Conservation (phyloP, 2,329 filamentous ascomycete species). For the Ceratocystis ficicola region DNA sequence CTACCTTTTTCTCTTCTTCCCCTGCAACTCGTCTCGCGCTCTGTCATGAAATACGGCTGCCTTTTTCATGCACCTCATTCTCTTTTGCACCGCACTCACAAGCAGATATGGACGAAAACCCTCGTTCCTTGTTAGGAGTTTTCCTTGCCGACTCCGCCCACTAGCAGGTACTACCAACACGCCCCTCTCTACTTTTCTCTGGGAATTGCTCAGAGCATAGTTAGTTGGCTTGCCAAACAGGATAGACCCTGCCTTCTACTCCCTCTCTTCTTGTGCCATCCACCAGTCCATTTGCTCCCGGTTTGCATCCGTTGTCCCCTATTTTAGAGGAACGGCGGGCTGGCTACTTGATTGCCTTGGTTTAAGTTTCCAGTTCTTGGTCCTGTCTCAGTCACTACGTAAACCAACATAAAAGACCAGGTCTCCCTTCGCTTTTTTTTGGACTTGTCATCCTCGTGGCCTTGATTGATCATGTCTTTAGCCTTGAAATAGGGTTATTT, state of each 20-base stretch:
- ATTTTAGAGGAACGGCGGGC: not conserved
- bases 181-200: not conserved
- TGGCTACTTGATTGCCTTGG: not conserved
- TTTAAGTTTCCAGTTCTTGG: not conserved
- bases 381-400: not conserved
- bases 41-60: not conserved
- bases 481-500: slow-evolving; percentile 10
- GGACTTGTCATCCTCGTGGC: slow-evolving; percentile 9
- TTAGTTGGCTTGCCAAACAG: not conserved
- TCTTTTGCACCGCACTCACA: not conserved
- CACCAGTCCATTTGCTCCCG: not conserved
- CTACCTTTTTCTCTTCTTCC: not conserved
- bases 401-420: slow-evolving; percentile 12
- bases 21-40: not conserved
- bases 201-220: too few relatives aligned
- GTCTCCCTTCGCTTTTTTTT: slow-evolving; percentile 4
- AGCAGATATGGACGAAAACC: not conserved
- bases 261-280: not conserved
- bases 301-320: not conserved
- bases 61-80: not conserved
- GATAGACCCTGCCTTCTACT: not conserved
- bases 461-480: slow-evolving; percentile 9
- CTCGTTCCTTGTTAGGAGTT: not conserved
- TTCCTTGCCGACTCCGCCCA: not conserved
- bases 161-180: not conserved